Evolutionary conservation across 1,139 yeast genomes (phyloP), one percentile per base, ranked within the genome.

Genomic region (Neolecta irregularis): DNA sequence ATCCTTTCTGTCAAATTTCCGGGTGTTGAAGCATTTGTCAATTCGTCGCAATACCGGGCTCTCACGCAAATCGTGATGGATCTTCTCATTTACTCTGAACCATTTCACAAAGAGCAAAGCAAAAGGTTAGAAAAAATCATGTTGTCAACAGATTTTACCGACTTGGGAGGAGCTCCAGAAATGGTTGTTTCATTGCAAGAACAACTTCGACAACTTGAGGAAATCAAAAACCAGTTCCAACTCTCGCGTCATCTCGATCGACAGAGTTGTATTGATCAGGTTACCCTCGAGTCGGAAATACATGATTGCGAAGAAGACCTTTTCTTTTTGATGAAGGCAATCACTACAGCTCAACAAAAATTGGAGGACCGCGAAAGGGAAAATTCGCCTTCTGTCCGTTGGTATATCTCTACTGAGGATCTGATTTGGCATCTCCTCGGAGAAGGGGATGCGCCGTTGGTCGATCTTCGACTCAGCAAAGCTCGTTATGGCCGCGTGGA

Each of bases 341-440:
- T 80, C 24, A 64, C 72, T 39, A 56, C 67, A 30, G 68, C 71
- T 2, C 60, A 67, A 46, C 51, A 54, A 23, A 46, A 51, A 11
- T 44, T 45, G 44, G 40, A 48, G 49, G 62, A 61, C 31, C 56
- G 61, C 2, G 61, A 55, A 33, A 55, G 56, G 12, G 45, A 46
- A 6, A 46, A 46, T 12, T 51, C 52, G 5, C 52, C 54, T 22
- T 47, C 51, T 15, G 43, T 69, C 20, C 67, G 68, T 40, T 76
- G 88, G 79, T 59, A 67, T 11, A 61, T 81, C 19, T 62, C 72
- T 19, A 72, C 91, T 0, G 85, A 76, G 48, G 78, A 76, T 46
- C 62, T 81, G 21, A 69, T 74, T 35, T 62, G 85, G 61, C 91
- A 79, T 49, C 60, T 83, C 47, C 57, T 81, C 36, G 72, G 69